phyloP scores from a whole-genome alignment of 2,329 filamentous ascomycete species.

The Geoglossum cookeanum region DNA sequence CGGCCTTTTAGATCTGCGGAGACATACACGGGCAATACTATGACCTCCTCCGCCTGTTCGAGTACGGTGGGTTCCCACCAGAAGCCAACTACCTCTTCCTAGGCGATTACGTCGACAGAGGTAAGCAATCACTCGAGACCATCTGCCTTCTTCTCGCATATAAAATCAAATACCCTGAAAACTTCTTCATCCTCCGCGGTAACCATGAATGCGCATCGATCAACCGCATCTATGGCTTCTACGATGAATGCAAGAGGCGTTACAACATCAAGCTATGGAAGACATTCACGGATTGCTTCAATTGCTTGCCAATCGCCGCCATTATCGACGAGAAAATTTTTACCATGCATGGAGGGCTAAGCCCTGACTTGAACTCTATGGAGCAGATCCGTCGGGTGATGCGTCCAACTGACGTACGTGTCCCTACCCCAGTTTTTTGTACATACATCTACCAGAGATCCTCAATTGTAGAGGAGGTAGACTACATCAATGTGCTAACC shows the following conservation, averaged over 20 bases:
- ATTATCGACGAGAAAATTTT: conserved; percentile 99
- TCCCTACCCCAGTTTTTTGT: neutral
- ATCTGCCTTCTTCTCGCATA: conserved; percentile 93
- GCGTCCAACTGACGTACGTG: conserved; percentile 80
- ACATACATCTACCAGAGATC: neutral
- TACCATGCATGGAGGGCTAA: conserved; percentile 96
- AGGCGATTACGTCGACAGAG: conserved; percentile 94
- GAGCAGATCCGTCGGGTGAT: conserved; percentile 98
- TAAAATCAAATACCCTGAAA: conserved; percentile 99
- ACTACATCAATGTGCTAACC: conserved; percentile 1
- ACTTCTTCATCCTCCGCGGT: conserved; percentile 95
- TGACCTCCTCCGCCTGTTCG: conserved; percentile 88
- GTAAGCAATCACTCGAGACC: conserved; percentile 97
- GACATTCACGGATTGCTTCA: conserved; percentile 99
- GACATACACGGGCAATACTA: conserved; percentile 99
- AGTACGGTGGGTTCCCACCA: conserved; percentile 94
- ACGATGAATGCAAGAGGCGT: conserved; percentile 97
- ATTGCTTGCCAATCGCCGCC: conserved; percentile 91
- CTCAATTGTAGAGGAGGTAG: neutral
- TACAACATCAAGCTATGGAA: conserved; percentile 99
- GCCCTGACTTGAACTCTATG: conserved; percentile 97
- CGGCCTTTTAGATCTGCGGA: conserved; percentile 62
- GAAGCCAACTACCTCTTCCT: conserved; percentile 99
- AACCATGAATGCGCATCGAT: conserved; percentile 99
- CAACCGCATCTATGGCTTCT: conserved; percentile 98